Percentiles rank a stretch among this genome's conserved stretches.
Conservation (phyloP, 345 rosid genomes). For the Cardamine chenopodiifolia region DNA sequence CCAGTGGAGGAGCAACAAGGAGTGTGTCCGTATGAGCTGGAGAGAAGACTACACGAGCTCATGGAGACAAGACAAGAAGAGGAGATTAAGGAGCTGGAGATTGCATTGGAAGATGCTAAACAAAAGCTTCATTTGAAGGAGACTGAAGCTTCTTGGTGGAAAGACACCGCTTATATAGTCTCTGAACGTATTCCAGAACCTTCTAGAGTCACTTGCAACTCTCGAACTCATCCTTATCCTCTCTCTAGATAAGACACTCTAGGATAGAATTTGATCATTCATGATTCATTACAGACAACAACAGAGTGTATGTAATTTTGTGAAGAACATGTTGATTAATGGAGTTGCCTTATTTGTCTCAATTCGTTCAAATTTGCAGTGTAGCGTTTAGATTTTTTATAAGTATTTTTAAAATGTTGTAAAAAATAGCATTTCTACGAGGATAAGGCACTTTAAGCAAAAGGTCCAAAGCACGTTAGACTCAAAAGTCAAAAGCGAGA, state of each 20-base stretch:
- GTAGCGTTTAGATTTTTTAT: background rate
- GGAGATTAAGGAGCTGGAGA: conserved; percentile 67
- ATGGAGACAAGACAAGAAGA: conserved; percentile 68
- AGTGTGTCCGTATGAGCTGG: conserved; percentile 67
- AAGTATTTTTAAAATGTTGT: background rate
- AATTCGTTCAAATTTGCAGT: background rate
- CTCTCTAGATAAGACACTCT: conserved; percentile 26
- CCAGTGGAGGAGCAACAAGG: conserved; percentile 26
- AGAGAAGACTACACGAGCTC: conserved; percentile 66
- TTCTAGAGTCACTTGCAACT: conserved; percentile 33
- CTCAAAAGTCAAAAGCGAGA: background rate
- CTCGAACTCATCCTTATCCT: conserved; percentile 28
- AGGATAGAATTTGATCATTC: background rate
- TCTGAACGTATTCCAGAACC: conserved; percentile 50
- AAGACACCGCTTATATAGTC: conserved; percentile 60
- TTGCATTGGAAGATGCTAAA: conserved; percentile 49
- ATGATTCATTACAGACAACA: background rate
- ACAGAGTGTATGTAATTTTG: background rate
- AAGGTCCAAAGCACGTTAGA: background rate
- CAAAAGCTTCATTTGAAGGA: conserved; percentile 61
- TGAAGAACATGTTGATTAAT: conserved; percentile 5
- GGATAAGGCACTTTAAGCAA: background rate
- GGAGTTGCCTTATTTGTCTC: background rate
- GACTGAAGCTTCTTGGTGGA: conserved; percentile 76
- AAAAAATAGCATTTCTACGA: background rate